Conservation (phyloP, 1,139 yeast genomes). For the Lodderomyces theae region DNA sequence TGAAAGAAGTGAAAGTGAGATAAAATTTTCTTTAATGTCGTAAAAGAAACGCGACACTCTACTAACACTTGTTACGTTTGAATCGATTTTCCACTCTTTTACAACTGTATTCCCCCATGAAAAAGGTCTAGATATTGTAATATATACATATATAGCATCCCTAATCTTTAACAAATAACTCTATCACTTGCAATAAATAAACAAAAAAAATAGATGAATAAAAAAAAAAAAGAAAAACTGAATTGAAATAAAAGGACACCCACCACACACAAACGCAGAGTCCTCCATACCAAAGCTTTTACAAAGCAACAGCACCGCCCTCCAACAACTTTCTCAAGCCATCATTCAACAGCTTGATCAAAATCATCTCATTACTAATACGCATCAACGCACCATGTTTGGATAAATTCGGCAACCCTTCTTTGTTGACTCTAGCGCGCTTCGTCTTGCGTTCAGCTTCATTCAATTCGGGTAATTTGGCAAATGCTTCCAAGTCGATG, state of each 20-base stretch:
- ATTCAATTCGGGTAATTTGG: constrained; percentile 26
- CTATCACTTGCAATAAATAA: no score
- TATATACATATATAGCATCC: no score
- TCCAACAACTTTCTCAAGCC: constrained; percentile 22
- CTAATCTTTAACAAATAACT: no score
- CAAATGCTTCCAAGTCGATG: constrained; percentile 42
- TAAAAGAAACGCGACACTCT: no score
- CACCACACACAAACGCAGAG: no score
- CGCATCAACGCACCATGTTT: constrained; percentile 47
- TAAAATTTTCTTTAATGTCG: background rate
- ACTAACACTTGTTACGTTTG: no score
- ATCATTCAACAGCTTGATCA: constrained; percentile 36
- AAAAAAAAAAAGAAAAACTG: no score
- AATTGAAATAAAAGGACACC: background rate
- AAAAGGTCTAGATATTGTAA: no score
- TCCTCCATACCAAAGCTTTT: background rate
- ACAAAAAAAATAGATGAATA: no score
- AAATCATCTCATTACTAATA: constrained; percentile 40
- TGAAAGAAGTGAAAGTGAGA: background rate
- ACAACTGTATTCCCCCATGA: no score
- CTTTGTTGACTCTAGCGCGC: constrained; percentile 42
- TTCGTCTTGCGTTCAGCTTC: constrained; percentile 33
- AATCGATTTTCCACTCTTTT: no score
- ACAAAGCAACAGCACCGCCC: background rate
- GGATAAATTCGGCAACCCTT: constrained; percentile 47